phyloP scores from a whole-genome alignment of 1,284 basidiomycete genomes.

The Meira miltonrushii region DNA sequence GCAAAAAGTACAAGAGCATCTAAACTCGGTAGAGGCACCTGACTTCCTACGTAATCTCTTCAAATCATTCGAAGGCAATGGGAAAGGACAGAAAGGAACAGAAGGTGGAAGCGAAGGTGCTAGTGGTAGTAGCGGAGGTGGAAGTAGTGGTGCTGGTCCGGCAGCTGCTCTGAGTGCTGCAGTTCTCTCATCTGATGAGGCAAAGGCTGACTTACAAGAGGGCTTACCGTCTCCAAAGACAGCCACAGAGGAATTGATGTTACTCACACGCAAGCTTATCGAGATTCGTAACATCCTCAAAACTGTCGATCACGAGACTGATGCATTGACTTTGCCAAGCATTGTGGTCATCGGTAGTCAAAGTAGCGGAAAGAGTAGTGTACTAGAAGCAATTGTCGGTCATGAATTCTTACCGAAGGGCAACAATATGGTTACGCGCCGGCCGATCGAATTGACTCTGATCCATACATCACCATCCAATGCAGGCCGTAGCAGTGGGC shows the following conservation, averaged over 20 bases:
- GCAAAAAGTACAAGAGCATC: constrained; percentile 10
- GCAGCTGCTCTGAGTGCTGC: constrained; percentile 15
- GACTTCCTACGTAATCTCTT: constrained; percentile 7
- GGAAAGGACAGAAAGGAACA: constrained; percentile 10
- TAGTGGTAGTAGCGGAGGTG: neutral
- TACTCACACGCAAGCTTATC: constrained; percentile 89
- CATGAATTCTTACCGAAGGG: constrained; percentile 98
- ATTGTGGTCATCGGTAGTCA: constrained; percentile 98
- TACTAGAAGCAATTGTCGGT: constrained; percentile 93
- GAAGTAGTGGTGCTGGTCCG: neutral
- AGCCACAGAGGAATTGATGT: constrained; percentile 62
- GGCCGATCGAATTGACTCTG: constrained; percentile 94
- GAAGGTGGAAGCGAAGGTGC: constrained; percentile 10
- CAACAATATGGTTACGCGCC: constrained; percentile 97
- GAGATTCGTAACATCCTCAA: constrained; percentile 90
- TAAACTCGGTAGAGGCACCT: constrained; percentile 5
- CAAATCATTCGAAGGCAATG: neutral
- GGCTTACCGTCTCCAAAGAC: constrained; percentile 5
- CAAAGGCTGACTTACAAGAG: neutral
- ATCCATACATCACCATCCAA: constrained; percentile 69
- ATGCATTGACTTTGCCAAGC: constrained; percentile 81
- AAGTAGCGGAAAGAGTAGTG: constrained; percentile 94
- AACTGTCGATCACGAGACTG: constrained; percentile 80
- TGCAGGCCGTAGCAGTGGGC: constrained; percentile 4
- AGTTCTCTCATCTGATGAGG: constrained; percentile 9